A percentile compares a stretch with the other conserved stretches of the same genome.
These are phyloP conservation scores for Phalaenopsis equestris DNA, from an alignment of 106 monocot species.

Conservation along the genomic window DNA sequence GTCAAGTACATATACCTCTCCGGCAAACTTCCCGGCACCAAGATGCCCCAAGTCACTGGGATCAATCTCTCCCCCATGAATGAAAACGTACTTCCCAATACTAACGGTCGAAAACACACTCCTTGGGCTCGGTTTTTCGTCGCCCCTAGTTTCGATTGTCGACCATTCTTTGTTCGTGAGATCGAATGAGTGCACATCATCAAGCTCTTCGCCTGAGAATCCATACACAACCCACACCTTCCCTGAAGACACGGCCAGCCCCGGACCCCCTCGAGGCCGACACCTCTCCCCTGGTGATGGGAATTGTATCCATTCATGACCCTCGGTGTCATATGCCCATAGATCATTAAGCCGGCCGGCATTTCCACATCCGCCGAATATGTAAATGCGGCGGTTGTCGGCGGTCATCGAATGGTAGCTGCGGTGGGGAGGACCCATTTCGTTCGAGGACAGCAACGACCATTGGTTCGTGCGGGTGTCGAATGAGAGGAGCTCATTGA, in stretches of 20 bases:
- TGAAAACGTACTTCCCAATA: constrained; percentile 43
- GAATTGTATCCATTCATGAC: constrained; percentile 40
- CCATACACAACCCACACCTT: constrained; percentile 91
- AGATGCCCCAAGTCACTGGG: constrained; percentile 83
- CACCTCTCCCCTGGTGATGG: constrained; percentile 47
- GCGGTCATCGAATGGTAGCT: constrained; percentile 89
- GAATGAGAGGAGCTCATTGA: constrained; percentile 82
- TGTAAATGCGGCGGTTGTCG: constrained; percentile 40
- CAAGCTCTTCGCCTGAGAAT: constrained; percentile 64
- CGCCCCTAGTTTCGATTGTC: constrained; percentile 32
- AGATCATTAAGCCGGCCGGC: constrained; percentile 70
- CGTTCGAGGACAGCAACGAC: constrained; percentile 56
- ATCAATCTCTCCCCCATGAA: constrained; percentile 72
- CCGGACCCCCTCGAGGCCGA: constrained; percentile 60
- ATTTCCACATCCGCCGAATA: constrained; percentile 84
- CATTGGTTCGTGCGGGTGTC: constrained; percentile 49
- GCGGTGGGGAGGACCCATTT: constrained; percentile 53
- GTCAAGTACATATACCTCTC: constrained; percentile 54
- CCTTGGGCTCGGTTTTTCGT: constrained; percentile 53
- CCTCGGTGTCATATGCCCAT: constrained; percentile 48
- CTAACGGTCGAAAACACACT: constrained; percentile 57
- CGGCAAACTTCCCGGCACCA: constrained; percentile 68
- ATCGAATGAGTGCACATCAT: constrained; percentile 78
- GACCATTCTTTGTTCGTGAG: constrained; percentile 32
- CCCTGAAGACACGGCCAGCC: constrained; percentile 32